Conservation (phyloP, 257 asterid species). For the Cinchona pubescens region DNA sequence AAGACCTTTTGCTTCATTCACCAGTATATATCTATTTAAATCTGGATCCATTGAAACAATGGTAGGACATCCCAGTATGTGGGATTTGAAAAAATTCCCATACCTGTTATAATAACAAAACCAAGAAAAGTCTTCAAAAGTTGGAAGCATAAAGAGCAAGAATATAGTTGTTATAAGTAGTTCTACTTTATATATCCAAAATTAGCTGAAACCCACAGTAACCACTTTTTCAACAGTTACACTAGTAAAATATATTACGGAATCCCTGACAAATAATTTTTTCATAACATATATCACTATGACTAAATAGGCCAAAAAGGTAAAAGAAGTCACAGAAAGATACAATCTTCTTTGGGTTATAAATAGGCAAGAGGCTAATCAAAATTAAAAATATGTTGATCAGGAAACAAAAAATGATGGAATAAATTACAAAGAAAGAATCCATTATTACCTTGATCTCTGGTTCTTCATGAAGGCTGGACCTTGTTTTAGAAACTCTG, state of each 20-base stretch:
- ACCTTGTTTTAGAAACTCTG: constrained; percentile 93
- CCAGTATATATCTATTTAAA: constrained; percentile 58
- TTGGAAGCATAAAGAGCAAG: neutral
- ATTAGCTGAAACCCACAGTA: neutral
- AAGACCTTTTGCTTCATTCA: constrained; percentile 71
- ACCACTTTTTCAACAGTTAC: neutral
- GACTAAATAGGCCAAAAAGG: too few relatives aligned
- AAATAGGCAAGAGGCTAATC: neutral
- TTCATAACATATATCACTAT: too few relatives aligned
- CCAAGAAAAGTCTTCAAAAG: neutral
- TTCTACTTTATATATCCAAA: constrained; percentile 3
- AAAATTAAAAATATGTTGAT: neutral
- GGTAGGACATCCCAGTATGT: constrained; percentile 79
- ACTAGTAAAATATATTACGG: neutral
- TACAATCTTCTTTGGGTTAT: neutral
- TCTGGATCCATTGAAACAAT: constrained; percentile 83
- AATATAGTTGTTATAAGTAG: neutral
- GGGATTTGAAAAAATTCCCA: constrained; percentile 78
- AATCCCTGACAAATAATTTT: too few relatives aligned
- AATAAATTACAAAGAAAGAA: constrained; percentile 9
- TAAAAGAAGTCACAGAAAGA: neutral
- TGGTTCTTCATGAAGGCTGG: constrained; percentile 89
- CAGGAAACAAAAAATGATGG: neutral
- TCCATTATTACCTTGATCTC: constrained; percentile 76
- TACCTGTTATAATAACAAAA: constrained; percentile 36